Evolutionary conservation across 1,284 basidiomycete genomes (phyloP).

Genomic region (Pyrrhoderma lamaoense): DNA sequence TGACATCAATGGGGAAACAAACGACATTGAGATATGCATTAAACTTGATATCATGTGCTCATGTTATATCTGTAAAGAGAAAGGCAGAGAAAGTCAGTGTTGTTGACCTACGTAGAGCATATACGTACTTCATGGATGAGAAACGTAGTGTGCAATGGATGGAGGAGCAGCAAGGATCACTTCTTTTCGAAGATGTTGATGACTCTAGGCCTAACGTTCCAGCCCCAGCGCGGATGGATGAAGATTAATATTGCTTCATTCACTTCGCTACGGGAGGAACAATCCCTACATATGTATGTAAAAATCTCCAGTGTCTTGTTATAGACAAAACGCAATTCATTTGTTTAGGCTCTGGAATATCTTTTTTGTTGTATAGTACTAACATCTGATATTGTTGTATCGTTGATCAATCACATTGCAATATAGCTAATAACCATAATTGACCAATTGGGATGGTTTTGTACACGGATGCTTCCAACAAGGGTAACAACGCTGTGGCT

Average conservation of each 20-base stretch:
- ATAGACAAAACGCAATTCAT: no score
- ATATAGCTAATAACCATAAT: no score
- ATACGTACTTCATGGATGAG: conserved; percentile 92
- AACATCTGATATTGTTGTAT: no score
- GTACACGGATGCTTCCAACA: not conserved
- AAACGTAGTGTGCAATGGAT: conserved; percentile 92
- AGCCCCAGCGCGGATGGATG: conserved; percentile 9
- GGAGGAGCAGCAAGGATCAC: conserved; percentile 73
- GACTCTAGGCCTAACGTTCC: conserved; percentile 21
- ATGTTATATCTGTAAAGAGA: conserved; percentile 75
- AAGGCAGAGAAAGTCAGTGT: conserved; percentile 74
- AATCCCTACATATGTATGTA: no score
- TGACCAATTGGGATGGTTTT: no score
- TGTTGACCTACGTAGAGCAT: conserved; percentile 78
- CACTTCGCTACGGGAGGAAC: no score
- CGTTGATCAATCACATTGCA: no score
- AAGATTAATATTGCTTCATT: conserved; percentile 10
- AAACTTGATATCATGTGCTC: conserved; percentile 87
- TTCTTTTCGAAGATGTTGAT: conserved; percentile 63
- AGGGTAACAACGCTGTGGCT: not conserved
- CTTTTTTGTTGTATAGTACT: no score
- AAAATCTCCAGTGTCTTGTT: no score
- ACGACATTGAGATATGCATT: conserved; percentile 88
- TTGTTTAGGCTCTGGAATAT: no score
- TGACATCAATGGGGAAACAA: conserved; percentile 80